These are phyloP conservation scores for Podaxis pistillaris DNA, from an alignment of 768 basidiomycete species.

Conservation along the genomic window DNA sequence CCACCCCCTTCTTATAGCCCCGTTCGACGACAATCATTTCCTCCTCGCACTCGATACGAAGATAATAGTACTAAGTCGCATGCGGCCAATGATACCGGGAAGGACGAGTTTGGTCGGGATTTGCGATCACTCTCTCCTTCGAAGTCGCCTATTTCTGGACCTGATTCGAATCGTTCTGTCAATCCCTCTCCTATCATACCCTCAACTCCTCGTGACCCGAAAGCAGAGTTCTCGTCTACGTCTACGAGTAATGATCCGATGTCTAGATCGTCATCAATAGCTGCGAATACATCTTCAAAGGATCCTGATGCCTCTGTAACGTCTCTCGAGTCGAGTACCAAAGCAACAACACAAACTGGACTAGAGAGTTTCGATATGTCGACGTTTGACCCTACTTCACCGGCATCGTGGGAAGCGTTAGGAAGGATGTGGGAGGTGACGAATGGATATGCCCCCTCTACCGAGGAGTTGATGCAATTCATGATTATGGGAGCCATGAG, in stretches of 20 bases:
- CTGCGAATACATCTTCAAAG: slow-evolving; percentile 57
- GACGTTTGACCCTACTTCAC: slow-evolving; percentile 71
- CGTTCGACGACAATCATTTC: slow-evolving; percentile 43
- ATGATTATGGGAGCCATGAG: slow-evolving; percentile 38
- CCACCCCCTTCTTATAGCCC: slow-evolving; percentile 50
- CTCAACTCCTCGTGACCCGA: slow-evolving; percentile 21
- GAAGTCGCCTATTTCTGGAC: slow-evolving; percentile 16
- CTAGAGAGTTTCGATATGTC: slow-evolving; percentile 69
- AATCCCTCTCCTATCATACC: slow-evolving; percentile 30
- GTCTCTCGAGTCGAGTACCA: slow-evolving; percentile 26
- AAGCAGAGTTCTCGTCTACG: slow-evolving; percentile 38
- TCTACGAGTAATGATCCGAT: slow-evolving; percentile 45
- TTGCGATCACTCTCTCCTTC: slow-evolving; percentile 56
- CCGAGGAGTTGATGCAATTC: slow-evolving; percentile 77
- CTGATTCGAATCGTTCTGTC: slow-evolving; percentile 18
- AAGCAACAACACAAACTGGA: slow-evolving; percentile 38
- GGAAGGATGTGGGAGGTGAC: slow-evolving; percentile 76
- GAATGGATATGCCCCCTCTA: slow-evolving; percentile 64
- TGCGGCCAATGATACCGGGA: slow-evolving; percentile 32
- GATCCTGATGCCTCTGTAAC: slow-evolving; percentile 39
- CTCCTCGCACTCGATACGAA: slow-evolving; percentile 24
- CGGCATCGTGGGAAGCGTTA: slow-evolving; percentile 78
- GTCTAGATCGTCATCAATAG: slow-evolving; percentile 47
- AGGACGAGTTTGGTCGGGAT: slow-evolving; percentile 88
- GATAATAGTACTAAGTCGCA: slow-evolving; percentile 20